Conservation (phyloP, 306 rosid genomes). For the Pterocarpus santalinus region DNA sequence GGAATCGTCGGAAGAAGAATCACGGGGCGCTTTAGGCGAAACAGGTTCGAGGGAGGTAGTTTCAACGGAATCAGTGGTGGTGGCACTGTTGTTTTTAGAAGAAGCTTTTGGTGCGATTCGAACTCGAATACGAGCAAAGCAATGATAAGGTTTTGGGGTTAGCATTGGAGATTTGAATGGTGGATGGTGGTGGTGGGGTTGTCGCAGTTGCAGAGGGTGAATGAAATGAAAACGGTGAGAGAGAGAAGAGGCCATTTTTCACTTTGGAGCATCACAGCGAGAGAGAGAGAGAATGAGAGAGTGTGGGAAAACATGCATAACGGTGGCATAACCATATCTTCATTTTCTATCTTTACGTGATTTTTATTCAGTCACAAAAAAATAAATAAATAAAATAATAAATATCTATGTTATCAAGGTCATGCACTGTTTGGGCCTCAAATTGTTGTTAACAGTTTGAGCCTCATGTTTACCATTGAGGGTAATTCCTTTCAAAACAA, state of each 20-base stretch:
- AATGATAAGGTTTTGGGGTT: slow-evolving; percentile 38
- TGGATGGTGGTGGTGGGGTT: not conserved
- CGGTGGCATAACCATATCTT: slow-evolving; percentile 41
- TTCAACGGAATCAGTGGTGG: slow-evolving; percentile 49
- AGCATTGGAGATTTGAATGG: slow-evolving; percentile 34
- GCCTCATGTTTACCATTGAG: not conserved
- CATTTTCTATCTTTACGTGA: not conserved
- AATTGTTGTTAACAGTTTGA: not conserved
- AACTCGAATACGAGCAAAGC: slow-evolving; percentile 29
- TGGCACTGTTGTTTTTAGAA: slow-evolving; percentile 37
- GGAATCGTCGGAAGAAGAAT: slow-evolving; percentile 7
- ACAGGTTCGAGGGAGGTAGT: slow-evolving; percentile 3
- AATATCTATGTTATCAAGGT: slow-evolving; percentile 29
- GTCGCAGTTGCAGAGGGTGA: slow-evolving; percentile 29
- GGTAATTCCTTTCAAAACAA: too few relatives aligned
- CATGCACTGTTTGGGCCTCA: not conserved
- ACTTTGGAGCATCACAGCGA: slow-evolving; percentile 34
- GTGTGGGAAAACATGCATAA: slow-evolving; percentile 1
- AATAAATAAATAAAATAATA: not conserved
- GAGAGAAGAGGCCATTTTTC: slow-evolving; percentile 48
- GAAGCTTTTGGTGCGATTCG: slow-evolving; percentile 43
- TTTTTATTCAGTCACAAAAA: slow-evolving; percentile 22
- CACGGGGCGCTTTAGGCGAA: slow-evolving; percentile 24
- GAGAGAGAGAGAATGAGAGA: not conserved
- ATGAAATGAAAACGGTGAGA: slow-evolving; percentile 32